Conservation (phyloP, 2,329 filamentous ascomycete genomes). For the Lachnellula cervina region DNA sequence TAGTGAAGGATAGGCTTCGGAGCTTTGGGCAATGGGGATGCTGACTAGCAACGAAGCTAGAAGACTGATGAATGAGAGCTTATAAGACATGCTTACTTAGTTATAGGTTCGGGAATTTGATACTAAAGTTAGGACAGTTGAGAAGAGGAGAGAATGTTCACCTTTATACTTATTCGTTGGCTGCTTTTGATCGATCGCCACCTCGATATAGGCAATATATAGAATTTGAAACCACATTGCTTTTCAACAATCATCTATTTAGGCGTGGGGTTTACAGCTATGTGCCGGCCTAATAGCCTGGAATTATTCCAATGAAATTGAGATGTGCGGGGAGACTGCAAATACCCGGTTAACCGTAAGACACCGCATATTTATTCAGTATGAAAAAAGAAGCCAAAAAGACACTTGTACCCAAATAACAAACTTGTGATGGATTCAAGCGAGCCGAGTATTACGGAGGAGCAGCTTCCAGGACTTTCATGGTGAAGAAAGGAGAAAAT, state of each 20-base stretch:
- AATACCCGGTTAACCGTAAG: neutral
- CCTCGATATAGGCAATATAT: constrained; percentile 6
- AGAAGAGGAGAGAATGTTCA: neutral
- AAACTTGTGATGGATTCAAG: no score
- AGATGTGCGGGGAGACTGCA: neutral
- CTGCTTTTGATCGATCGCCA: constrained; percentile 1
- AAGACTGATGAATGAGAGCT: constrained; percentile 4
- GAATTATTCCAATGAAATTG: neutral
- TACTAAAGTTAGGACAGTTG: neutral
- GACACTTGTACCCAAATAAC: no score
- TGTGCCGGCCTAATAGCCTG: neutral
- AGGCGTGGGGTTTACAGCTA: constrained; percentile 8
- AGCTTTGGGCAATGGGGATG: neutral
- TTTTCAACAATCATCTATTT: constrained; percentile 6
- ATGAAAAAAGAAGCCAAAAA: no score
- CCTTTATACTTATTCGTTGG: neutral
- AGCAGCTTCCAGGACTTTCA: no score
- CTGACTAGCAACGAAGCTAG: constrained; percentile 3
- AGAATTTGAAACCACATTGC: neutral
- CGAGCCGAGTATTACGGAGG: no score
- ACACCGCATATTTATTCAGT: no score
- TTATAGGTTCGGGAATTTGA: neutral
- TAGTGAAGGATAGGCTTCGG: constrained; percentile 46
- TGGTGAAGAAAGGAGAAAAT: no score
- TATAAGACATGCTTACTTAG: constrained; percentile 7